These are phyloP conservation scores for Mortierella hygrophila DNA, from an alignment of 192 early-diverging fungal species.

Conservation along the genomic window DNA sequence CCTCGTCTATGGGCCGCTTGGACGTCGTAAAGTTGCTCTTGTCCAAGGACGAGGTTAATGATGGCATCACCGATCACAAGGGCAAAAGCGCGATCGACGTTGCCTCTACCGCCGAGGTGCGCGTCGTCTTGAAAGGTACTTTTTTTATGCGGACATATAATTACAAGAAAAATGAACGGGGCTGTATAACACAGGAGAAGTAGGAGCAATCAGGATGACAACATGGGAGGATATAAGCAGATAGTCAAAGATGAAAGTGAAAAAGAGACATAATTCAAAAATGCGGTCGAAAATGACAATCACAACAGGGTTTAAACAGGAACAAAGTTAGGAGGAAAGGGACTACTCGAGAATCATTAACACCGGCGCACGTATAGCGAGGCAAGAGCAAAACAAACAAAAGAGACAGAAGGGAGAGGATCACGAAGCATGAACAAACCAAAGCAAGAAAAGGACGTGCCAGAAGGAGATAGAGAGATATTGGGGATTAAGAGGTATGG, in stretches of 20 bases:
- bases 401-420: too few relatives aligned
- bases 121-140: slow-evolving; percentile 67
- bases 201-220: neutral
- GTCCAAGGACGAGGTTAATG: slow-evolving; percentile 71
- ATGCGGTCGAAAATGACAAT: too few relatives aligned
- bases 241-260: too few relatives aligned
- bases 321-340: too few relatives aligned
- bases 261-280: too few relatives aligned
- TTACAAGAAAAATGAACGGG: neutral
- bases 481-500: neutral
- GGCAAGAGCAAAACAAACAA: too few relatives aligned
- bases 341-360: too few relatives aligned
- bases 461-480: too few relatives aligned
- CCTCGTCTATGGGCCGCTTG: slow-evolving; percentile 72
- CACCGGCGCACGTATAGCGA: too few relatives aligned
- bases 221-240: neutral
- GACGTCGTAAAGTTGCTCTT: slow-evolving; percentile 80
- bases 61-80: slow-evolving; percentile 71
- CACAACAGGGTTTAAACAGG: too few relatives aligned
- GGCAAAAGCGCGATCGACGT: slow-evolving; percentile 74
- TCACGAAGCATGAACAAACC: too few relatives aligned
- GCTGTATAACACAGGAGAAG: neutral
- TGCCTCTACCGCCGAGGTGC: slow-evolving; percentile 60
- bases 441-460: too few relatives aligned
- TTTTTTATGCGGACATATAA: neutral